Conservation (phyloP, 2,329 filamentous ascomycete genomes). For the Sphaerulina vaccinii region DNA sequence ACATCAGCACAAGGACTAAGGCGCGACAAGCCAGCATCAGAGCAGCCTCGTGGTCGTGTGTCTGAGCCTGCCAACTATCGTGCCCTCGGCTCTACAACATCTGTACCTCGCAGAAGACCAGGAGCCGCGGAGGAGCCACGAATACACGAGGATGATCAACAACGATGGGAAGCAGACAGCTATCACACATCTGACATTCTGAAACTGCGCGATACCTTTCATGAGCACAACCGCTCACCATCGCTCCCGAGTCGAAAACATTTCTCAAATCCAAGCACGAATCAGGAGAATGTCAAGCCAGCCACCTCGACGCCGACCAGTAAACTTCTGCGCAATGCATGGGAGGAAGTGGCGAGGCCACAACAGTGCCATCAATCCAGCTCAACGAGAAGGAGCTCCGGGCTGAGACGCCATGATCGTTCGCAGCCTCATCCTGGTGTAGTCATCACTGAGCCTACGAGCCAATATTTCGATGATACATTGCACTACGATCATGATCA, state of each 20-base stretch:
- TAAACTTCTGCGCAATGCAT: slow-evolving; percentile 22
- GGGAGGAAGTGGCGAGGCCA: background rate
- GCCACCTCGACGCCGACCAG: slow-evolving; percentile 23
- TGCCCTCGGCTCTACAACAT: slow-evolving; percentile 3
- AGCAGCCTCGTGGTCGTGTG: background rate
- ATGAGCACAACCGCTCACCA: background rate
- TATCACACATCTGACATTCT: slow-evolving; percentile 31
- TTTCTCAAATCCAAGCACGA: background rate
- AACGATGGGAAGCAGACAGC: background rate
- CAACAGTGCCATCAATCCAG: background rate
- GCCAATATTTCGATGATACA: background rate
- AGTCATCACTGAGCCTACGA: background rate
- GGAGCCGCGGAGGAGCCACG: background rate
- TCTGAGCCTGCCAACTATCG: background rate
- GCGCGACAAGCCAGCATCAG: background rate
- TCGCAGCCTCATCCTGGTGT: background rate
- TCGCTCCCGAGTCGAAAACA: background rate
- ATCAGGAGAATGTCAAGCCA: slow-evolving; percentile 24
- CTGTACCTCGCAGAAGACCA: background rate
- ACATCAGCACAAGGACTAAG: no score
- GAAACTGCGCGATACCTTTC: slow-evolving; percentile 6
- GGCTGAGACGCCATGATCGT: background rate
- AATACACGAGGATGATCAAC: background rate
- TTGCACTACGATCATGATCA: background rate
- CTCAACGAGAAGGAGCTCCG: background rate